Evolutionary conservation across 768 basidiomycete species (phyloP), one percentile per base, ranked within the genome.

Genomic region (Exidia glandulosa): DNA sequence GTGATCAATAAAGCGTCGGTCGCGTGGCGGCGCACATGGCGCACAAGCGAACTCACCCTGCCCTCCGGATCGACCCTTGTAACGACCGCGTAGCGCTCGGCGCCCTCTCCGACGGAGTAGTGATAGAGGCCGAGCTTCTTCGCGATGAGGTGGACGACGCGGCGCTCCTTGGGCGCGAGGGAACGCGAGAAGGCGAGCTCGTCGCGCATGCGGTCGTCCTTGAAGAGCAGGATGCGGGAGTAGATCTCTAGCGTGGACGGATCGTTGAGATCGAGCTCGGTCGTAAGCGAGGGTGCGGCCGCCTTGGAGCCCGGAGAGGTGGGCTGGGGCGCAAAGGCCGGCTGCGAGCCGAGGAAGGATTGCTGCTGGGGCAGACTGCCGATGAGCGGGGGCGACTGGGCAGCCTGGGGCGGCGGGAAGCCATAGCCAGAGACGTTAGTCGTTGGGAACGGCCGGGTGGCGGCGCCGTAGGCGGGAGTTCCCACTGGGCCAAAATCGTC

Each of bases 111-210:
- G 10, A 94, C 81, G 29, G 90, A 94, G 67, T 92, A 92, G 70
- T 96, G 94, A 69, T 88, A 94, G 23, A 99, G 88, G 60, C 93
- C 94, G 30, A 99, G 79, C 74, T 93, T 97, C 75, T 96, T 92
- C 23, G 96, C 95, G 60, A 98, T 88, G 60, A 98, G 80, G 71
- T 99, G 95, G 32, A 99, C 95, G 14, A 93, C 87, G 64, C 94
- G 78, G 62, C 95, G 77, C 71, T 97, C 94, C 70, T 88, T 88
- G 25, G 92, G 82, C 32, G 81, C 77, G 23, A 97, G 80, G 14
- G 86, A 84, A 59, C 90, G 77, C n/a, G 94, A 94, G 73, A 98
- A 98, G 3, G 94, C 94, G 59, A 98, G 84, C 71, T 98, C 94
- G 67, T 98, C 94, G 34, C 95, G 82, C 91, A 98, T 94, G 66